Evolutionary conservation across 177 flowering plant genomes (phyloP), one percentile per base, ranked within the genome.

Genomic region (Telopea speciosissima): DNA sequence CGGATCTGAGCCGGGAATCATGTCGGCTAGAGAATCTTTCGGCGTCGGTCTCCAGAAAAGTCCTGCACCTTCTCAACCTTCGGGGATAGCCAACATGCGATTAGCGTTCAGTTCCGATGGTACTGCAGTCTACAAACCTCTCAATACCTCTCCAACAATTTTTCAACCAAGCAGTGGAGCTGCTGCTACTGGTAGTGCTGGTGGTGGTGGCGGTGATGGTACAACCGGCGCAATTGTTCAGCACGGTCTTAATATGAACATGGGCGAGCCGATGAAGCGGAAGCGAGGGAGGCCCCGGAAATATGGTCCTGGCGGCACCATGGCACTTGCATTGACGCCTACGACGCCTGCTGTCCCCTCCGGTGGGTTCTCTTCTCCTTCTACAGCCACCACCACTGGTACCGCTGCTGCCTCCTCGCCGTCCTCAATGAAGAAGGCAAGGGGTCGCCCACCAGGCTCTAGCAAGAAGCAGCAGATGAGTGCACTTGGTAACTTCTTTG

Each of bases 381-480:
- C 72, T 0, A 52, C 76, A 3, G 75, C 73, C 3, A 31, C 33
- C 33, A 31, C 33, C 33, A 2, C 33, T 31, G 33, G 3, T 31
- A 2, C 33, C 33, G 33, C 33, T 5, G 5, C 33, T 31, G 33
- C 33, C 33, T 31, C 33, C 0, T 80, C 92, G 19, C 84, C 86
- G 1, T 54, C 59, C 19, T 54, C 69, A 7, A 40, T 44, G 68
- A 88, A 86, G 86, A 89, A 89, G 70, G 77, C 78, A 1, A 79
- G 93, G 71, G 97, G 97, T 45, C 78, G 97, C 24, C 96, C 96
- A 9, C 97, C 84, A 8, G 97, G 97, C 44, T 89, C 97, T 3
- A 70, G 76, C 66, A 89, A 89, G 80, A 92, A 90, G 79, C 91
- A 83, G 45, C 87, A 84, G 67, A 66, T 85, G 74, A 89, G 80